Evolutionary conservation across 139 green algal species (phyloP).

Genomic region (Chlamydomonas sphaeroides): DNA sequence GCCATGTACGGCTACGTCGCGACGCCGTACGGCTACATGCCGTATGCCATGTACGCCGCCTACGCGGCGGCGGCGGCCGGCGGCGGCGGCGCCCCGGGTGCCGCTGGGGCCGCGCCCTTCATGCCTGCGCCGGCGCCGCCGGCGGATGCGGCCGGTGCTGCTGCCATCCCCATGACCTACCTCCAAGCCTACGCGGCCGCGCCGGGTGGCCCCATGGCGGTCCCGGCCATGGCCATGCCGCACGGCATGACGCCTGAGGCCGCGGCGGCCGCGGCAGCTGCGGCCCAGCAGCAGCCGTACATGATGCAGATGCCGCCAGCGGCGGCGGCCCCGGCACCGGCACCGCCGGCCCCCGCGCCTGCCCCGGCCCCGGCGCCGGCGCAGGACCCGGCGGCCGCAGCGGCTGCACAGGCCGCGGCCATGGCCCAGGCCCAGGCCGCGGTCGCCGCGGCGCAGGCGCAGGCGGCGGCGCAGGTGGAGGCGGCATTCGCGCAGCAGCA

Average conservation of each 20-base stretch:
- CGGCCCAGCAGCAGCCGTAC: too few relatives aligned
- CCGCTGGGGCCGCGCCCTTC: background rate
- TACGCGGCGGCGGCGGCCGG: background rate
- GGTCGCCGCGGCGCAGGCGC: background rate
- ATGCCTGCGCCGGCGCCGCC: too few relatives aligned
- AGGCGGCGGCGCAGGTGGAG: background rate
- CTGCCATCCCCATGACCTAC: background rate
- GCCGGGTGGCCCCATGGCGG: too few relatives aligned
- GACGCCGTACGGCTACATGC: slow-evolving; percentile 24
- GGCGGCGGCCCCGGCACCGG: background rate
- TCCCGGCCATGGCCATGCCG: too few relatives aligned
- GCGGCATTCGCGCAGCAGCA: background rate
- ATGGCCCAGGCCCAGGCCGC: background rate
- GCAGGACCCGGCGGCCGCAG: background rate
- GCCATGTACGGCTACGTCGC: background rate
- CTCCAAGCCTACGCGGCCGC: too few relatives aligned
- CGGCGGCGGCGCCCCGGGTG: background rate
- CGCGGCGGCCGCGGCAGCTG: too few relatives aligned
- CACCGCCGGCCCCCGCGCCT: background rate
- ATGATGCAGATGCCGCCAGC: background rate
- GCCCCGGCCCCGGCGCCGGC: too few relatives aligned
- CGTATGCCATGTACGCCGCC: slow-evolving; percentile 19
- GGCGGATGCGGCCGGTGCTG: background rate
- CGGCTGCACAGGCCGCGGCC: background rate
- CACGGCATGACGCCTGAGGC: too few relatives aligned